phyloP scores from a whole-genome alignment of 208 protist species.

The Giardia muris region DNA sequence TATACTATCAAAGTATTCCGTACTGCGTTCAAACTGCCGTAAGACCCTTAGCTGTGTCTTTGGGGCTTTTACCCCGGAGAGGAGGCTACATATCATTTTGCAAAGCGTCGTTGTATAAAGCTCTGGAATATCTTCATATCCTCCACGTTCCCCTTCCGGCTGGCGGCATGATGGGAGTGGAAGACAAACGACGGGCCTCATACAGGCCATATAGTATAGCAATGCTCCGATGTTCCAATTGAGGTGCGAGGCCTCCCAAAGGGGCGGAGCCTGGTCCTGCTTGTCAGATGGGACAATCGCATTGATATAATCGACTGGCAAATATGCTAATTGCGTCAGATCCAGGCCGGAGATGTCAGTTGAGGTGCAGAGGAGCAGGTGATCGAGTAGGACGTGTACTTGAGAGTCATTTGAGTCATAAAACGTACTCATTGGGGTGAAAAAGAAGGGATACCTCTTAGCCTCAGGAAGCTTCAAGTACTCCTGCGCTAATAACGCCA shows the following conservation, averaged over 20 bases:
- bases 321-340: background rate
- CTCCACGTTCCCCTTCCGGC: background rate
- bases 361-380: background rate
- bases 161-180: background rate
- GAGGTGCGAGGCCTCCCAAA: background rate
- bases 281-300: background rate
- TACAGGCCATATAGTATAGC: background rate
- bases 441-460: background rate
- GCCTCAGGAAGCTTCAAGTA: background rate
- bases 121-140: background rate
- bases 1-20: background rate
- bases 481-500: background rate
- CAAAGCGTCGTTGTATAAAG: background rate
- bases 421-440: background rate
- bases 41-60: background rate
- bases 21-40: background rate
- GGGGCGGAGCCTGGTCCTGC: background rate
- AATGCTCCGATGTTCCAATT: background rate
- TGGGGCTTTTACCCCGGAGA: background rate
- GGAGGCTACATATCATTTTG: background rate
- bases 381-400: background rate
- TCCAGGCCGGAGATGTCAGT: background rate
- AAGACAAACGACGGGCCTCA: background rate
- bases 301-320: background rate
- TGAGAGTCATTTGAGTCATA: background rate